Conservation (phyloP, 2,329 filamentous ascomycete genomes). For the Ilyonectria robusta region DNA sequence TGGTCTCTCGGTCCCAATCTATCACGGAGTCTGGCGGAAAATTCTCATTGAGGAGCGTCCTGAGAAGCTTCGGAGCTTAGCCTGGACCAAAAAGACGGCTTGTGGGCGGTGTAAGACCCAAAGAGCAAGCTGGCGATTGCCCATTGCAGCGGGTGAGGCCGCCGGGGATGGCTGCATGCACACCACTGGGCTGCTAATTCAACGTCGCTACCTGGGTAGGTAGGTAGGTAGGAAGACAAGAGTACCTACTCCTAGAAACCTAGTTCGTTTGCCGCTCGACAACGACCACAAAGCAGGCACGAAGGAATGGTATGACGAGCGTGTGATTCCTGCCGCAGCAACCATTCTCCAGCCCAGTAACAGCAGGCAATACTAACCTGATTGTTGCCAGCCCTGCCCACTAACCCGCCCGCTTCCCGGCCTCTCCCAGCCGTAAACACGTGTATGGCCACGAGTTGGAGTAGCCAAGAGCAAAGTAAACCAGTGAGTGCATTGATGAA, state of each 20-base stretch:
- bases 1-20: neutral
- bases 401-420: neutral
- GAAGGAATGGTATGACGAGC: conserved; percentile 19
- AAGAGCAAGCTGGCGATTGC: neutral
- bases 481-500: neutral
- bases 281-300: conserved; percentile 5
- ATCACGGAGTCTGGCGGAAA: neutral
- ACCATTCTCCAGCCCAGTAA: conserved; percentile 11
- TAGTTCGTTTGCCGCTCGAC: conserved; percentile 11
- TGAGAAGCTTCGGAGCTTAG: conserved; percentile 15
- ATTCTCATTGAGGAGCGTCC: conserved; percentile 5
- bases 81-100: neutral
- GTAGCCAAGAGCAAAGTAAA: conserved; percentile 7
- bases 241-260: neutral
- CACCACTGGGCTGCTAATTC: neutral
- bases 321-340: conserved; percentile 18
- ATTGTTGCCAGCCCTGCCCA: neutral
- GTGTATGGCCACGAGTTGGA: conserved; percentile 20
- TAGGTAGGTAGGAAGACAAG: neutral
- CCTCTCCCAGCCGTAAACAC: conserved; percentile 16
- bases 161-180: neutral
- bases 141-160: conserved; percentile 1
- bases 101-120: neutral
- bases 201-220: neutral
- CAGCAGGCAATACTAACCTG: conserved; percentile 19